Conservation (phyloP, 1,284 basidiomycete genomes). For the Cerioporus squamosus region DNA sequence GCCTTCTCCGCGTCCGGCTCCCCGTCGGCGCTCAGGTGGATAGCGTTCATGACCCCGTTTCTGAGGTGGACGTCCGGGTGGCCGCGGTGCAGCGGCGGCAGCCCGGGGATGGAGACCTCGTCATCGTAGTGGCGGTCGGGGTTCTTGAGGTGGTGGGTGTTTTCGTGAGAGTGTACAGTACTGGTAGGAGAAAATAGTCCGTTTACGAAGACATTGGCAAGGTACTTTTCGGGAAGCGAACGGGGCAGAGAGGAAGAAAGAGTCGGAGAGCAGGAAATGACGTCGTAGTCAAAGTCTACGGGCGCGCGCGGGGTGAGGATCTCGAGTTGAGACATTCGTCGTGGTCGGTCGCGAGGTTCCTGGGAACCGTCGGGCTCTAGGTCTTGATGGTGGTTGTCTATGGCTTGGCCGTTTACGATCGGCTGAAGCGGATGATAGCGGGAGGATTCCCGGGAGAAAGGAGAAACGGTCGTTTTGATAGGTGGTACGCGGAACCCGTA, state of each 20-base stretch:
- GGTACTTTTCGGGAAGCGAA: conserved; percentile 40
- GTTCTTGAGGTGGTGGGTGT: conserved; percentile 16
- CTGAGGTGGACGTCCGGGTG: conserved; percentile 75
- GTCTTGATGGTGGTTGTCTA: conserved; percentile 26
- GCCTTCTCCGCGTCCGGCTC: conserved; percentile 86
- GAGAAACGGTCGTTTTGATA: conserved; percentile 19
- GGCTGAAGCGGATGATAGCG: conserved; percentile 5
- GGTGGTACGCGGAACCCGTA: conserved; percentile 38
- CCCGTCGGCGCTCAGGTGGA: conserved; percentile 51
- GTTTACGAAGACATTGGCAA: conserved; percentile 38
- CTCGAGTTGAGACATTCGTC: conserved; percentile 64
- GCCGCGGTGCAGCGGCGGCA: conserved; percentile 70
- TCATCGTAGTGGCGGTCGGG: conserved; percentile 36
- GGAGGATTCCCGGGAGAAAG: conserved; percentile 15
- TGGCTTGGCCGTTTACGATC: conserved; percentile 11
- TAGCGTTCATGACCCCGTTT: conserved; percentile 71
- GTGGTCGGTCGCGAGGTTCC: conserved; percentile 16
- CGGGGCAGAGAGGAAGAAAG: conserved; percentile 36
- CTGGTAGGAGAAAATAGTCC: conserved; percentile 37
- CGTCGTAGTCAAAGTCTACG: conserved; percentile 49
- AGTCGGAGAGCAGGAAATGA: conserved; percentile 34
- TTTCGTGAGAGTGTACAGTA: conserved; percentile 28
- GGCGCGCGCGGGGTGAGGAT: conserved; percentile 52
- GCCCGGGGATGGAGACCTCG: conserved; percentile 57
- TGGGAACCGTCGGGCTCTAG: conserved; percentile 22